Evolutionary conservation across 768 basidiomycete genomes (phyloP).

Genomic region (Calocybe indica): DNA sequence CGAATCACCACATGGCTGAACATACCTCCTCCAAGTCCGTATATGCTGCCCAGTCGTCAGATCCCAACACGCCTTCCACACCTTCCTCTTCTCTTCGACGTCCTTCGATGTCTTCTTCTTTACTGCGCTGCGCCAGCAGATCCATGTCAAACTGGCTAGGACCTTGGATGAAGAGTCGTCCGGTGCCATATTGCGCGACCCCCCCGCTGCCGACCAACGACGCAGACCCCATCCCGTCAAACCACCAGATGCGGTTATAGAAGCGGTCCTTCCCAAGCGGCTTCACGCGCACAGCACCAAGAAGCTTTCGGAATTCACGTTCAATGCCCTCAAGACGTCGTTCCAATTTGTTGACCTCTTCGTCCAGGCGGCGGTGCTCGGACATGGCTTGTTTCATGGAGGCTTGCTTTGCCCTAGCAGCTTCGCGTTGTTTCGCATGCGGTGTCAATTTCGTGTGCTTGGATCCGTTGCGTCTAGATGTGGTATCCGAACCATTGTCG

Average conservation of each 20-base stretch:
- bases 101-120: slow-evolving; percentile 50
- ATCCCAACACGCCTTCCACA: slow-evolving; percentile 59
- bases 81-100: slow-evolving; percentile 78
- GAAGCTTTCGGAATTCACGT: slow-evolving; percentile 87
- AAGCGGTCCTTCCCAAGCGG: slow-evolving; percentile 91
- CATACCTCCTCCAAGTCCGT: slow-evolving; percentile 83
- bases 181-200: slow-evolving; percentile 79
- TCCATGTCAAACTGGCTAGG: slow-evolving; percentile 79
- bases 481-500: slow-evolving; percentile 56
- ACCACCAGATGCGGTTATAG: slow-evolving; percentile 97
- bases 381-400: slow-evolving; percentile 77
- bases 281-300: slow-evolving; percentile 80
- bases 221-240: slow-evolving; percentile 90
- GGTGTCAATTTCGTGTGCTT: slow-evolving; percentile 44
- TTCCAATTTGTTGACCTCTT: slow-evolving; percentile 82
- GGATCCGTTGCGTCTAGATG: slow-evolving; percentile 37
- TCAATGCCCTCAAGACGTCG: slow-evolving; percentile 82
- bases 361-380: slow-evolving; percentile 79
- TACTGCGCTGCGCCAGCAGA: slow-evolving; percentile 51
- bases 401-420: slow-evolving; percentile 70
- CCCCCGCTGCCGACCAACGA: slow-evolving; percentile 76
- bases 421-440: slow-evolving; percentile 77
- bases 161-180: slow-evolving; percentile 89
- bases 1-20: slow-evolving; percentile 3
- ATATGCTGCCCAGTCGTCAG: slow-evolving; percentile 90